These are phyloP conservation scores for Nectriaceae sp. DNA, from an alignment of 2,329 filamentous ascomycete genomes.

Conservation along the genomic window DNA sequence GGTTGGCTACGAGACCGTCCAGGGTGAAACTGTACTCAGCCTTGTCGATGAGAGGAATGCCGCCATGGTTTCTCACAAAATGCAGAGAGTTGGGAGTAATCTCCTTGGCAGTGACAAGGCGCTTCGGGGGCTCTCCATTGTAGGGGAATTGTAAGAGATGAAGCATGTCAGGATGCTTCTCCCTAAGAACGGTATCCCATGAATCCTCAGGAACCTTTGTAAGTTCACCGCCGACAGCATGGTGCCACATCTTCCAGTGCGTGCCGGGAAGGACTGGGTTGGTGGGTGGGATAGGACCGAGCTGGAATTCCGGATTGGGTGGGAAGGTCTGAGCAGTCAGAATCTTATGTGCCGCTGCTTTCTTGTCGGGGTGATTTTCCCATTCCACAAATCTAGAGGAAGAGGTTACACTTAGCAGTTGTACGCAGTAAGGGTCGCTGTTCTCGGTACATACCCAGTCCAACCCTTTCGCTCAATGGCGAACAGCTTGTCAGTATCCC, in stretches of 20 bases:
- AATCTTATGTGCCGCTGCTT: too few relatives aligned
- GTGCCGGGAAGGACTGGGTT: too few relatives aligned
- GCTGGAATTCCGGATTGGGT: too few relatives aligned
- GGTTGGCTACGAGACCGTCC: slow-evolving; percentile 62
- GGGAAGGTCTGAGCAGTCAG: too few relatives aligned
- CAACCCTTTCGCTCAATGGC: slow-evolving; percentile 33
- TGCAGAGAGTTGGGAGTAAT: slow-evolving; percentile 61
- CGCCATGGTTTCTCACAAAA: slow-evolving; percentile 73
- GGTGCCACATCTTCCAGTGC: slow-evolving; percentile 60
- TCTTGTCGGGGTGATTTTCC: slow-evolving; percentile 69
- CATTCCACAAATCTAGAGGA: slow-evolving; percentile 61
- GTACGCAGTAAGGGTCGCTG: too few relatives aligned
- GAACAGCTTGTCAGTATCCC: slow-evolving; percentile 34
- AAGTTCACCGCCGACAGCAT: slow-evolving; percentile 45
- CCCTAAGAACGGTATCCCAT: slow-evolving; percentile 55
- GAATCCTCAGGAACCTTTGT: slow-evolving; percentile 55
- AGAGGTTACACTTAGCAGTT: too few relatives aligned
- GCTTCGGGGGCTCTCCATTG: slow-evolving; percentile 63
- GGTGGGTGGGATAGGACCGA: too few relatives aligned
- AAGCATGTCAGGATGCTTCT: slow-evolving; percentile 62
- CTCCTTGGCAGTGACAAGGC: slow-evolving; percentile 53
- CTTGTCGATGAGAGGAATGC: slow-evolving; percentile 65
- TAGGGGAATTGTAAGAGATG: slow-evolving; percentile 65
- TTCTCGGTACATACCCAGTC: slow-evolving; percentile 29
- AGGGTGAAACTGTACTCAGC: slow-evolving; percentile 55